Evolutionary conservation across 129 eudicot genomes (phyloP), one percentile per base, ranked within the genome.

Genomic region (Pseudognaphalium luteoalbum): DNA sequence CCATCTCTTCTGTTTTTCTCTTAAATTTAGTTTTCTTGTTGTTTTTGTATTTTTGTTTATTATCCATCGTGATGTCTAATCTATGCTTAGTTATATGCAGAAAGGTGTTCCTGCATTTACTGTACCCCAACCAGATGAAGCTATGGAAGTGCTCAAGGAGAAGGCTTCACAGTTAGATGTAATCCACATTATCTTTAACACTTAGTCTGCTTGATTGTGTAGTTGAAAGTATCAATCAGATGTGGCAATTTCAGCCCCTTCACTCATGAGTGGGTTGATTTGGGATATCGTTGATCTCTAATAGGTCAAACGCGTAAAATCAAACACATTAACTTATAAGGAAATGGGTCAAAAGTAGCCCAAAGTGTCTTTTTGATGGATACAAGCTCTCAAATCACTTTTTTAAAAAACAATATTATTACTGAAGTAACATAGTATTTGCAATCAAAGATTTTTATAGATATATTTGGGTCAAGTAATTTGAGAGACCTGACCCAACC

Each of bases 51-150:
- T 10, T 44, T 47, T 47, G 5, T 44, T 44, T 11, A 44, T 44
- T 3, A 19, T 44, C 10, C 32, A 19, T 33, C 7, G 30, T 16
- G 37, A 71, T 44, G 41, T 44, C 30, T 20, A 56, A 76, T 66
- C 7, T 82, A 32, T 64, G 66, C 56, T 25, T 63, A 25, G 17
- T 11, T 75, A 73, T 57, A 79, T 71, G 59, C 83, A 88, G 97
- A 79, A 75, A 72, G 97, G 94, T 68, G 88, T 89, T 68, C 96
- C 97, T 60, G 99, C 99, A 42, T 91, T 91, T 81, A 94, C 97
- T 34, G 97, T 91, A 22, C 92, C 90, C 73, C 99, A 94, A 72
- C 99, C 97, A 14, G 97, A 94, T 59, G 99, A 94, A 89, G 99
- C 97, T 66, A 91, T 91, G 99, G 58, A 39, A 37, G 97, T 91